phyloP scores from a whole-genome alignment of 2,329 filamentous ascomycete species.

The Tolypocladium guangdongense region DNA sequence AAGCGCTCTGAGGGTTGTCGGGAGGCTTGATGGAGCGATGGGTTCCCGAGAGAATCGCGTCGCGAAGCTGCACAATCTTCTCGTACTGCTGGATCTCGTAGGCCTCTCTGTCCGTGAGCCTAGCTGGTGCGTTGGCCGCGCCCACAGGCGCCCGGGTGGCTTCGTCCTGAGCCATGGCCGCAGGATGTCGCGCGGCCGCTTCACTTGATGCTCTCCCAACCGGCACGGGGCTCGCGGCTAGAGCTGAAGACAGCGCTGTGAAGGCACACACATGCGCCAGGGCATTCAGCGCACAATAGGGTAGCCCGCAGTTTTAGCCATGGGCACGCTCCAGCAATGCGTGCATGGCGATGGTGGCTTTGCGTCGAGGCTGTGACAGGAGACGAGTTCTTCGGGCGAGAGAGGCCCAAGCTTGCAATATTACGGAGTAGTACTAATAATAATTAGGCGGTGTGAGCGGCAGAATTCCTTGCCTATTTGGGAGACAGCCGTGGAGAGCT shows the following conservation, averaged over 20 bases:
- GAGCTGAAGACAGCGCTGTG: background rate
- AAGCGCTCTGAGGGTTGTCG: slow-evolving; percentile 21
- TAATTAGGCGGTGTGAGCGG: slow-evolving; percentile 20
- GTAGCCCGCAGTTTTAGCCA: background rate
- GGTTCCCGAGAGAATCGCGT: slow-evolving; percentile 68
- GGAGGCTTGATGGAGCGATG: slow-evolving; percentile 53
- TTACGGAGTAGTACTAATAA: too few species aligned
- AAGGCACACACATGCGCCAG: background rate
- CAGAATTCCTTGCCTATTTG: slow-evolving; percentile 7
- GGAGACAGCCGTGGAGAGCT: background rate
- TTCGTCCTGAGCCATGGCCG: slow-evolving; percentile 16
- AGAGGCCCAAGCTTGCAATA: background rate
- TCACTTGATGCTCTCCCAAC: background rate
- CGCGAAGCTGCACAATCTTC: slow-evolving; percentile 70
- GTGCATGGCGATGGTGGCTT: background rate
- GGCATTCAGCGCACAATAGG: background rate
- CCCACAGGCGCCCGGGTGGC: slow-evolving; percentile 6
- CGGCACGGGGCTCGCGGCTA: background rate
- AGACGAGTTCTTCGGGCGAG: background rate
- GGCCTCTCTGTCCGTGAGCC: slow-evolving; percentile 33
- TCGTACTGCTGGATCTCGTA: slow-evolving; percentile 60
- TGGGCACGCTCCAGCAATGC: background rate
- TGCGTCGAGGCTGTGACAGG: background rate
- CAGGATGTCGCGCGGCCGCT: slow-evolving; percentile 6
- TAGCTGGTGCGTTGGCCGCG: slow-evolving; percentile 11